phyloP scores from a whole-genome alignment of 805 yeast species.

The Starmerella bombicola region DNA sequence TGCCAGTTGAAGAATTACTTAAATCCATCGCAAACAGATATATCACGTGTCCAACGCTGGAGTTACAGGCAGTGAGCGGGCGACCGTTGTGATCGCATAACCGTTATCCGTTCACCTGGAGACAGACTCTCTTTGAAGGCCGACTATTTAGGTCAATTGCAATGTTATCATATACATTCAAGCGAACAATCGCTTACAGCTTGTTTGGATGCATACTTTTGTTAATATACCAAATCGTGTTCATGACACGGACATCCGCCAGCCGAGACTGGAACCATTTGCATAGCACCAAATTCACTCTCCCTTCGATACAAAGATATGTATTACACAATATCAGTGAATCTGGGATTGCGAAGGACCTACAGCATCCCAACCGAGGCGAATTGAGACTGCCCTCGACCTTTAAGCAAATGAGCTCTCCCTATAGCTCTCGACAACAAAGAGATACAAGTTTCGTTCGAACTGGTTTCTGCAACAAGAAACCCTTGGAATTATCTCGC shows the following conservation, averaged over 20 bases:
- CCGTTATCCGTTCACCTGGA: no score
- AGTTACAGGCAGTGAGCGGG: no score
- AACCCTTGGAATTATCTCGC: no score
- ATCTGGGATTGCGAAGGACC: neutral
- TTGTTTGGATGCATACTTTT: slow-evolving; percentile 18
- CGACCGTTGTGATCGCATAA: no score
- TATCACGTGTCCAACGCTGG: no score
- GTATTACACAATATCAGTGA: slow-evolving; percentile 4
- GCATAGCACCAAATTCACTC: slow-evolving; percentile 15
- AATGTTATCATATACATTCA: no score
- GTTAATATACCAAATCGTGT: slow-evolving; percentile 21
- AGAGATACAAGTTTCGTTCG: neutral
- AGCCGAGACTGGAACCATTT: slow-evolving; percentile 24
- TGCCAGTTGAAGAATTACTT: no score
- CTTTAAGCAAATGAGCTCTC: neutral
- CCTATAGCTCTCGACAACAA: neutral
- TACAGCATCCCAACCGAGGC: neutral
- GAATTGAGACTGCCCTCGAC: neutral
- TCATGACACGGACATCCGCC: slow-evolving; percentile 24
- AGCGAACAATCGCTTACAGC: slow-evolving; percentile 25
- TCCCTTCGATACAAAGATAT: slow-evolving; percentile 16
- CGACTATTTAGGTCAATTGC: no score
- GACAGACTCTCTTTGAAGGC: no score
- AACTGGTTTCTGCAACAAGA: neutral
- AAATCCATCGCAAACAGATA: no score